Evolutionary conservation across 495 filamentous ascomycete species (phyloP).

Genomic region (Collariella sp.): DNA sequence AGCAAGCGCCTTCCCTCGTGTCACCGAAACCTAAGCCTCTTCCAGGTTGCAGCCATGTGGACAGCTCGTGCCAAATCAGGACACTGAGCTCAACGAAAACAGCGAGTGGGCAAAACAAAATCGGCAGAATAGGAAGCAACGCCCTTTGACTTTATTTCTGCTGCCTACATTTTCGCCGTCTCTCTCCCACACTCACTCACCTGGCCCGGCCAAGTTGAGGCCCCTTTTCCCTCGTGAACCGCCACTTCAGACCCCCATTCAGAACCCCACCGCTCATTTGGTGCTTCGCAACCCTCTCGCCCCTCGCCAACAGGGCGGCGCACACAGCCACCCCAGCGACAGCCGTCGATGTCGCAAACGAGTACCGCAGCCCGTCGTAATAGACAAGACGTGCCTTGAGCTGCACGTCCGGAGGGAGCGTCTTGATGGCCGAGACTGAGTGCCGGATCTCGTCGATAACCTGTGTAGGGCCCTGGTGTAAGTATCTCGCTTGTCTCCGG

Average conservation of each 20-base stretch:
- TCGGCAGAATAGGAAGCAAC: too few species aligned
- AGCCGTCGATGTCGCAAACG: conserved; percentile 46
- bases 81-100: too few species aligned
- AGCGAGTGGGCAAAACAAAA: too few species aligned
- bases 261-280: not conserved
- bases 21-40: not conserved
- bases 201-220: too few species aligned
- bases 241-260: not conserved
- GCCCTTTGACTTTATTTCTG: too few species aligned
- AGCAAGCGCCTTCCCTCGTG: conserved; percentile 1
- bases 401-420: conserved; percentile 50
- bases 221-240: not conserved
- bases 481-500: conserved; percentile 17
- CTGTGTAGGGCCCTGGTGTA: conserved; percentile 23
- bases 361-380: conserved; percentile 47
- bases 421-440: conserved; percentile 47
- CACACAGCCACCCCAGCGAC: conserved; percentile 44
- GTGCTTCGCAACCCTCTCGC: conserved; percentile 39
- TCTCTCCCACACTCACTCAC: too few species aligned
- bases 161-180: too few species aligned
- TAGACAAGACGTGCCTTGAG: conserved; percentile 52
- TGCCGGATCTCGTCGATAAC: conserved; percentile 54
- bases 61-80: too few species aligned
- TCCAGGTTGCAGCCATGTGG: too few species aligned
- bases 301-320: conserved; percentile 43